These are phyloP conservation scores for Leccinellum luteum DNA, from an alignment of 768 basidiomycete genomes.

Conservation along the genomic window DNA sequence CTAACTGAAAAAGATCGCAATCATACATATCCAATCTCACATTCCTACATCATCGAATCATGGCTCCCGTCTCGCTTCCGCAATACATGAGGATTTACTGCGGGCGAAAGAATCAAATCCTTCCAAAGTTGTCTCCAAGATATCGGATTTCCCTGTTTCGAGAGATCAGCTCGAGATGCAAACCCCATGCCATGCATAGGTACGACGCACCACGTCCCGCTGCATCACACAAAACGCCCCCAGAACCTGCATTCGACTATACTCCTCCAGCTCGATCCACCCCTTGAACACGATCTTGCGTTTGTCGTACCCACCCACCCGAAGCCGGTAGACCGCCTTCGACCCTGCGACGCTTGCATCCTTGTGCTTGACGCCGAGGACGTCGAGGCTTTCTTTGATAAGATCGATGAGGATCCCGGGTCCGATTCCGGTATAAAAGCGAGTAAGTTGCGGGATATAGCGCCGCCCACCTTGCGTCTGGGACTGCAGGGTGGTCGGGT, in stretches of 20 bases:
- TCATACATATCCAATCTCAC: neutral
- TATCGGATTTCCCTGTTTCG: constrained; percentile 64
- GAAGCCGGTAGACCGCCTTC: constrained; percentile 35
- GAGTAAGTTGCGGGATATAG: constrained; percentile 74
- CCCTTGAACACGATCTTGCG: constrained; percentile 69
- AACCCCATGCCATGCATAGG: neutral
- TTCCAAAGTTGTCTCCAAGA: constrained; percentile 81
- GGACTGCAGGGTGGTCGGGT: constrained; percentile 45
- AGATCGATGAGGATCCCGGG: constrained; percentile 52
- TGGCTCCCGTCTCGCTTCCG: constrained; percentile 8
- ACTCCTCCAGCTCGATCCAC: constrained; percentile 69
- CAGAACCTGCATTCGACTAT: constrained; percentile 42
- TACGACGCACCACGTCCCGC: constrained; percentile 57
- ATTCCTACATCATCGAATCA: neutral
- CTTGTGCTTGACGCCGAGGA: constrained; percentile 50
- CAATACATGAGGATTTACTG: constrained; percentile 59
- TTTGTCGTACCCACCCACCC: constrained; percentile 68
- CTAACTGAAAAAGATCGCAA: neutral
- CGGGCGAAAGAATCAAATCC: constrained; percentile 47
- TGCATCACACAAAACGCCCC: constrained; percentile 72
- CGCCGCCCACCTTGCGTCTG: constrained; percentile 76
- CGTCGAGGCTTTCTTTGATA: constrained; percentile 52
- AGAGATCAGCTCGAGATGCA: neutral
- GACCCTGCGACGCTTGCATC: constrained; percentile 24
- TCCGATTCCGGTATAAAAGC: constrained; percentile 68